Evolutionary conservation across 2,329 filamentous ascomycete species (phyloP), one percentile per base, ranked within the genome.

Genomic region (Trichoderma afroharzianum): DNA sequence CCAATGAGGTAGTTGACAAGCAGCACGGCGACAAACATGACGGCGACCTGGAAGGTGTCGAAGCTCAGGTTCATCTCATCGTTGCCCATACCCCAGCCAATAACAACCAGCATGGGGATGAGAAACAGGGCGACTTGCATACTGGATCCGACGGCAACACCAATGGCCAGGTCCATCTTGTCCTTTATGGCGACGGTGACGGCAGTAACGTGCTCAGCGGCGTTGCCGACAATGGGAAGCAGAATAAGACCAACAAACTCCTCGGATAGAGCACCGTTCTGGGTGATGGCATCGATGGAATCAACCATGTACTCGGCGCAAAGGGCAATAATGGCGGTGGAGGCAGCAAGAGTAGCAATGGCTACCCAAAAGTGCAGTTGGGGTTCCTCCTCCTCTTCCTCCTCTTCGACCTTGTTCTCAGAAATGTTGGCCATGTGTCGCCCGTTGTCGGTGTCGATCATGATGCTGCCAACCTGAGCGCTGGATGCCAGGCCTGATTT

Each of bases 1-100:
- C 91, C 86, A 63, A 97, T 93, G 57, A 97, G 82, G 79, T 97
- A 97, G 79, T 97, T 97, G 71, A 95, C 92, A 39, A 97, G 86
- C 55, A 97, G 88, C 0, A 93, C 93, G 2, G 93, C 90, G 14
- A 96, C 92, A 76, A 97, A 97, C 53, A 97, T 83, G 53, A 92
- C 91, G 26, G 94, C 92, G 15, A 97, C 91, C 82, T 97, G 93
- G 84, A 98, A 98, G 1, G 90, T 90, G 78, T 97, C 93, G 79
- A 97, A 96, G 79, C 91, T 91, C 6, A 97, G 87, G 24, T 90
- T 93, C 93, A 95, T 95, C 1, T 89, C 85, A 73, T 91, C 89
- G 73, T 88, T 80, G 47, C 83, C 87, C 86, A 94, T 90, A 74
- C 89, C 90, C 93, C 93, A 95, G 69, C 92, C 92, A 43, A 95